A percentile compares a stretch with the other conserved stretches of the same genome.
These are phyloP conservation scores for Bertia moriformis DNA, from an alignment of 2,329 filamentous ascomycete genomes.

Conservation along the genomic window DNA sequence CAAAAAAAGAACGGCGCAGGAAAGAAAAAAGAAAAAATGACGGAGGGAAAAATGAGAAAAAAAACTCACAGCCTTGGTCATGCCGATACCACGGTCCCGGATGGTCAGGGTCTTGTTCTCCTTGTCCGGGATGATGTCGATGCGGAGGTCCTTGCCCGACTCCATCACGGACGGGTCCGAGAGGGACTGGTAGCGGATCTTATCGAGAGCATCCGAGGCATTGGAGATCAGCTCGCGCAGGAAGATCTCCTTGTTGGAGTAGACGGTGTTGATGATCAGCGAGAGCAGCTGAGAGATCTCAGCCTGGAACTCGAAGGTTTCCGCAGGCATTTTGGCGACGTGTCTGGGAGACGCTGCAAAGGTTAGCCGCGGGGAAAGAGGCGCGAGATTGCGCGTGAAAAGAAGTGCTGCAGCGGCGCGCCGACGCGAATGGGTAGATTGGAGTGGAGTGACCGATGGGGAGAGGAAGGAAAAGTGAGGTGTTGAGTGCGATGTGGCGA, in stretches of 20 bases:
- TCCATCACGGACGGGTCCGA: slow-evolving; percentile 97
- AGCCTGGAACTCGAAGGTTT: slow-evolving; percentile 99
- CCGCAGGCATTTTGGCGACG: slow-evolving; percentile 58
- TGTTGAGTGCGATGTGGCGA: too few species aligned
- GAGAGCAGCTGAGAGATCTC: slow-evolving; percentile 99
- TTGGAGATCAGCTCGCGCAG: slow-evolving; percentile 97
- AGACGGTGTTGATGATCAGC: slow-evolving; percentile 99
- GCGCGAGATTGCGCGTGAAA: too few species aligned
- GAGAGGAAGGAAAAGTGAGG: too few species aligned
- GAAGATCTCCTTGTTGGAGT: slow-evolving; percentile 99
- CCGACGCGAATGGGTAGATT: too few species aligned
- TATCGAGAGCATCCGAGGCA: slow-evolving; percentile 96
- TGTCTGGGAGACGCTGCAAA: too few species aligned
- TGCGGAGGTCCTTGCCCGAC: slow-evolving; percentile 90
- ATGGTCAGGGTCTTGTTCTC: slow-evolving; percentile 95
- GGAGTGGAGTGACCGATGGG: too few species aligned
- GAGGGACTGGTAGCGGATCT: slow-evolving; percentile 97
- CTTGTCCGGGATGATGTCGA: slow-evolving; percentile 98
- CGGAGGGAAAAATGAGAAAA: background rate
- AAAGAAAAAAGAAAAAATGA: too few species aligned
- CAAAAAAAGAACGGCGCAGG: too few species aligned
- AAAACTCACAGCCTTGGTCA: slow-evolving; percentile 93
- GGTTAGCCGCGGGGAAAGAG: too few species aligned
- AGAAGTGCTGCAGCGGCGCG: too few species aligned
- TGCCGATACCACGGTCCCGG: slow-evolving; percentile 96